phyloP scores from a whole-genome alignment of 1,284 basidiomycete species.

The Vanrija pseudolonga region DNA sequence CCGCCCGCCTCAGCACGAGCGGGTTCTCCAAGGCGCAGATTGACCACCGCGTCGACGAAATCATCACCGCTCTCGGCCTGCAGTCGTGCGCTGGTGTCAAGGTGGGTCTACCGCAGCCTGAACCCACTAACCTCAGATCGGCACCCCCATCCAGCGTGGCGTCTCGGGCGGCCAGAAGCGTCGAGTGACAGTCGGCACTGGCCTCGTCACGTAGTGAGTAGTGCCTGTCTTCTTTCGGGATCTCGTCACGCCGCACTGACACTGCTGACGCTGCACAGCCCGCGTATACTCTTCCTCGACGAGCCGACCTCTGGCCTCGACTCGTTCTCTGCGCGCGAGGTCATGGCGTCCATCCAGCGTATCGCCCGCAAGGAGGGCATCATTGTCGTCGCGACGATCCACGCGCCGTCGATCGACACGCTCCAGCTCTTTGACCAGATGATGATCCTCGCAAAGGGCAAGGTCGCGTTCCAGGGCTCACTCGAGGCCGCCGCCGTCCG shows the following conservation, averaged over 20 bases:
- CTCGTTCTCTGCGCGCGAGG: constrained; percentile 18
- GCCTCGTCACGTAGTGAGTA: constrained; percentile 32
- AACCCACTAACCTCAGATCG: constrained; percentile 31
- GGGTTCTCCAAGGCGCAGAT: constrained; percentile 5
- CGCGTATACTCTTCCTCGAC: constrained; percentile 48
- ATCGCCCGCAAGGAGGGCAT: constrained; percentile 13
- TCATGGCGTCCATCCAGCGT: constrained; percentile 14
- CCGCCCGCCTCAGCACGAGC: constrained; percentile 14
- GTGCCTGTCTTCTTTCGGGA: too few relatives aligned
- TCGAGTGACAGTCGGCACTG: constrained; percentile 43
- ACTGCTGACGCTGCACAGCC: too few relatives aligned
- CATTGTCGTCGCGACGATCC: constrained; percentile 45
- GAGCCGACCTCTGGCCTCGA: constrained; percentile 45
- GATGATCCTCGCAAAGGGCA: constrained; percentile 39
- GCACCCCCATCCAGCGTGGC: constrained; percentile 49
- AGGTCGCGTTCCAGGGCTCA: constrained; percentile 29
- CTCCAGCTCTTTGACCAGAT: constrained; percentile 43
- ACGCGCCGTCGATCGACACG: constrained; percentile 46
- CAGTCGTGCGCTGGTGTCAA: constrained; percentile 1
- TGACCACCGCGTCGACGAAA: constrained; percentile 10
- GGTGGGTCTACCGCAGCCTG: background rate
- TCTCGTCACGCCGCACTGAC: too few relatives aligned
- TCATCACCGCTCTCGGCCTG: constrained; percentile 19
- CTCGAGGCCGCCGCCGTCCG: constrained; percentile 13
- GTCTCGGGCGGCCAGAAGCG: constrained; percentile 50